Conservation (phyloP, 1,284 basidiomycete genomes). For the Ceratorhiza oryzae-sativae region DNA sequence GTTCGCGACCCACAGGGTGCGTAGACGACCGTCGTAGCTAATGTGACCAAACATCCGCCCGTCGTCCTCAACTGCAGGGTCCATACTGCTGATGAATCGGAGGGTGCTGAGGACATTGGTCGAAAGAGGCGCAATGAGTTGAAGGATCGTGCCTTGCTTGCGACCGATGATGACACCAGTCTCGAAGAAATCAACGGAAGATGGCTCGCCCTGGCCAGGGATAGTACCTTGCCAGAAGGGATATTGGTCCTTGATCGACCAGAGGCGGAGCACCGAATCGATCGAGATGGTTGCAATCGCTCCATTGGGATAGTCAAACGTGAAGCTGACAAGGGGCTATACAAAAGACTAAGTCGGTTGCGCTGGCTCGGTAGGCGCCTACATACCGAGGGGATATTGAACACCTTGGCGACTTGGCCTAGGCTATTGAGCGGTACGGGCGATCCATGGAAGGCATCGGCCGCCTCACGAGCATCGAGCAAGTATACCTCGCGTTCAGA, state of each 20-base stretch:
- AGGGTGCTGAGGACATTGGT: slow-evolving; percentile 76
- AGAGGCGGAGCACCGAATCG: slow-evolving; percentile 77
- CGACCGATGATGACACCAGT: slow-evolving; percentile 78
- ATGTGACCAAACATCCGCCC: slow-evolving; percentile 84
- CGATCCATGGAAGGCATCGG: slow-evolving; percentile 64
- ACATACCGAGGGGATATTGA: slow-evolving; percentile 72
- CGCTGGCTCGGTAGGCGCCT: not conserved
- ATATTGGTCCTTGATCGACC: slow-evolving; percentile 75
- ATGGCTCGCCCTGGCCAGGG: slow-evolving; percentile 76
- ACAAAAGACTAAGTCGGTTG: not conserved
- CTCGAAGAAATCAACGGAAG: slow-evolving; percentile 80
- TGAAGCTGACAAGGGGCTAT: slow-evolving; percentile 78
- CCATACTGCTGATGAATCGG: slow-evolving; percentile 66
- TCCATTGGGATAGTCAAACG: slow-evolving; percentile 76
- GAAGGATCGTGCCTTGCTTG: slow-evolving; percentile 80
- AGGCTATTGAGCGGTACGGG: slow-evolving; percentile 70
- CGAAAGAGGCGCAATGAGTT: slow-evolving; percentile 72
- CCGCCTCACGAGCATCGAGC: slow-evolving; percentile 69
- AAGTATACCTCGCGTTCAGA: slow-evolving; percentile 75
- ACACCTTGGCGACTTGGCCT: slow-evolving; percentile 67
- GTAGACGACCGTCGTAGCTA: slow-evolving; percentile 78
- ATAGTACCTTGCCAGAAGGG: slow-evolving; percentile 76
- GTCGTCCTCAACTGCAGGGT: slow-evolving; percentile 55
- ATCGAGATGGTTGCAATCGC: slow-evolving; percentile 78
- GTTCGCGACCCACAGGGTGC: slow-evolving; percentile 84